Evolutionary conservation across 2,329 filamentous ascomycete species (phyloP).

Genomic region (Sclerotinia nivalis): DNA sequence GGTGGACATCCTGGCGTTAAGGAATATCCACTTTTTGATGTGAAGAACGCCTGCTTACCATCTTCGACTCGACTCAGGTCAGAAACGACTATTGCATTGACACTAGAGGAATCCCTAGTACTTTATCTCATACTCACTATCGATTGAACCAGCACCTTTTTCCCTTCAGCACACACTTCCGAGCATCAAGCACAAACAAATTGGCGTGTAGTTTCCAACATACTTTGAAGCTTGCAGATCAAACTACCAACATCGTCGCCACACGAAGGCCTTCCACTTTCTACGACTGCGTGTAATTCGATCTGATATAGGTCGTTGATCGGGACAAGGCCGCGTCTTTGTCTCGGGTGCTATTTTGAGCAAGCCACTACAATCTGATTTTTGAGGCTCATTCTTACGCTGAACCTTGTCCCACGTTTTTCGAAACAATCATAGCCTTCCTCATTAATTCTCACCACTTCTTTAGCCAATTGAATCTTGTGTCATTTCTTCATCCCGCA

Average conservation of each 20-base stretch:
- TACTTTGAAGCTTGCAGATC: not conserved
- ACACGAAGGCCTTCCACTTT: not conserved
- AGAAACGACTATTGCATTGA: not conserved
- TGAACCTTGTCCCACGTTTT: not conserved
- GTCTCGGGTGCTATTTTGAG: constrained; percentile 5
- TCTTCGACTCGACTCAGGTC: not conserved
- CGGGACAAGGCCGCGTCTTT: not conserved
- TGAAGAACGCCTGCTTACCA: not conserved
- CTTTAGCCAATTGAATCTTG: constrained; percentile 1
- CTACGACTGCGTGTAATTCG: not conserved
- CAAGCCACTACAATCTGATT: not conserved
- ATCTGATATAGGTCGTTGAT: constrained; percentile 9
- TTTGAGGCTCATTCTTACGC: not conserved
- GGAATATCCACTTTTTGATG: not conserved
- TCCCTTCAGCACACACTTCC: not conserved
- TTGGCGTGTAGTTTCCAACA: not conserved
- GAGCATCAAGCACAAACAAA: not conserved
- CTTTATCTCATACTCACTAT: not conserved
- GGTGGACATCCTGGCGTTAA: constrained; percentile 7
- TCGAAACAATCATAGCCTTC: not conserved
- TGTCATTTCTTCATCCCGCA: not conserved
- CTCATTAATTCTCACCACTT: not conserved
- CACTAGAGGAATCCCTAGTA: not conserved
- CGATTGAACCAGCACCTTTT: too few relatives aligned
- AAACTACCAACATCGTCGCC: constrained; percentile 7